These are phyloP conservation scores for Xylaria sp. DNA, from an alignment of 2,329 filamentous ascomycete species.

Conservation along the genomic window DNA sequence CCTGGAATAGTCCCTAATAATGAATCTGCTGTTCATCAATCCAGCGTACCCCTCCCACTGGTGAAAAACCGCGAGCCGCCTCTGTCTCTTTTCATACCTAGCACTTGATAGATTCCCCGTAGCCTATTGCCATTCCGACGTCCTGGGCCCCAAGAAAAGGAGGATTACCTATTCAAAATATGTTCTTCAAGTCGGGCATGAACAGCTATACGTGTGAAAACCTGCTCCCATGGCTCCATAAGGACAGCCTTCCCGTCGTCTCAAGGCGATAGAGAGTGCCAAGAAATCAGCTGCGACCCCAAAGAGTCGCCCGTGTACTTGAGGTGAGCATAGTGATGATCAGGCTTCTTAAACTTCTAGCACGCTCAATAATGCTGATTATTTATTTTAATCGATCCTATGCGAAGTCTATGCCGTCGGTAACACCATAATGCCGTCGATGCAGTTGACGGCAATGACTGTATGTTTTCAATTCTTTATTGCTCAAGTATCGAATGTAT, in stretches of 20 bases:
- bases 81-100: slow-evolving; percentile 52
- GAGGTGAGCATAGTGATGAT: too few relatives aligned
- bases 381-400: too few relatives aligned
- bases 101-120: slow-evolving; percentile 50
- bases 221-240: not conserved
- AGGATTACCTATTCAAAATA: not conserved
- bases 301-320: too few relatives aligned
- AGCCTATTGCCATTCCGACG: slow-evolving; percentile 54
- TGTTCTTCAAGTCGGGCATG: not conserved
- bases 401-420: too few relatives aligned
- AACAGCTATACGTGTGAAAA: not conserved
- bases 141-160: not conserved
- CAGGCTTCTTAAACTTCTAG: too few relatives aligned
- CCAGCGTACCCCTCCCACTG: slow-evolving; percentile 46
- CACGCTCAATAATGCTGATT: too few relatives aligned
- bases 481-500: too few relatives aligned
- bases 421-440: too few relatives aligned
- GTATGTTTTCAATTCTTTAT: too few relatives aligned
- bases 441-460: too few relatives aligned
- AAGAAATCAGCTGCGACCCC: not conserved
- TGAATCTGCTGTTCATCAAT: slow-evolving; percentile 59
- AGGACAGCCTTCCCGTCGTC: not conserved
- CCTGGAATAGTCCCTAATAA: slow-evolving; percentile 55
- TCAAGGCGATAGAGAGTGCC: not conserved
- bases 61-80: slow-evolving; percentile 47